Base-by-base conservation (phyloP, 495 filamentous ascomycete genomes). In the Aspergillus diversus region DNA sequence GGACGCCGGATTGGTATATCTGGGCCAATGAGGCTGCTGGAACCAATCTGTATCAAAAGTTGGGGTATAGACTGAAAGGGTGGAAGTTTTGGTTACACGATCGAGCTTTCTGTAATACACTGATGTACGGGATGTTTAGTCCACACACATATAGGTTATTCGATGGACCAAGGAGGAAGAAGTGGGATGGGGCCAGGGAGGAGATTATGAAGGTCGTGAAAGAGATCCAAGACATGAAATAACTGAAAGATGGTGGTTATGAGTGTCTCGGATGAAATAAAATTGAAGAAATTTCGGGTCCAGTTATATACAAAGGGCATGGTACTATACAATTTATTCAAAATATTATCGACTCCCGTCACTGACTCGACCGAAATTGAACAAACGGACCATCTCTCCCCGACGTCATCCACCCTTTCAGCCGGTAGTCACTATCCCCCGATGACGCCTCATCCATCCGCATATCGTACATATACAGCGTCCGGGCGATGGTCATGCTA, bases 11-110 rank as follows among this genome's bases (percentile, higher is more conserved):
- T 62, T 79, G 68, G 51, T 66, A 73, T 55, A 61, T 57, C 12
- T 79, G 69, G 63, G 64, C 76, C 21, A 70, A 79, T 63, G 49
- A 66, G 27, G 71, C 72, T 15, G 76, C 76, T 12, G 76, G 75
- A 15, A 75, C 73, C 32, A 73, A 74, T 35, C 66, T 79, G 71
- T 49, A 66, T 33, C 72, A 79, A 63, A 76, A 72, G 33, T 63
- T 79, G 3, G 73, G 73, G n/a, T 76, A 71, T 69, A 70, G 72
- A 7, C 71, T 65, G 62, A 61, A 70, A 34, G 57, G 76, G 65
- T 59, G 55, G 57, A 43, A 63, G 58, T 76, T 77, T 51, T 79
- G 75, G 75, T 65, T 60, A 55, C 27, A 59, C 34, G 75, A 77
- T 61, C 68, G 69, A 61, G 60, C 67, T 39, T 47, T 77, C 66